phyloP scores from a whole-genome alignment of 208 protist genomes.

The Leishmania lainsoni region DNA sequence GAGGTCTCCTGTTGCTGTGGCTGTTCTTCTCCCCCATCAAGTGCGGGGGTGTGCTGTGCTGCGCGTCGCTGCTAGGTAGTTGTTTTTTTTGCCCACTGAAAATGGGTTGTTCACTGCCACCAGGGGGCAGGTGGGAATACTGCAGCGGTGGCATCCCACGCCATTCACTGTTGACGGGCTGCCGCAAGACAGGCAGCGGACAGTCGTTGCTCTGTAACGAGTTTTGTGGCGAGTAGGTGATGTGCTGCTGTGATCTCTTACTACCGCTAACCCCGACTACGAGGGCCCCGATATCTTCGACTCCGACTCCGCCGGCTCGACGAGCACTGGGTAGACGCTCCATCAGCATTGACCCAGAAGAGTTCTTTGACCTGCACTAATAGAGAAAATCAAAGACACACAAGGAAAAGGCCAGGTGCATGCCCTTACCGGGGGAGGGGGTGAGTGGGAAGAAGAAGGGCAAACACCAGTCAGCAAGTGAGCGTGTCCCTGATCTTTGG shows the following conservation, averaged over 20 bases:
- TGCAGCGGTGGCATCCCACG: neutral
- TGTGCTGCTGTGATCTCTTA: neutral
- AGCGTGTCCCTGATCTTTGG: too few relatives aligned
- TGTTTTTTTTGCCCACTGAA: too few relatives aligned
- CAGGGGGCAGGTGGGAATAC: neutral
- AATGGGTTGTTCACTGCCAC: neutral
- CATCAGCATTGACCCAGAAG: constrained; percentile 10
- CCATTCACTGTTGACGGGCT: neutral
- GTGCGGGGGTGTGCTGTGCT: neutral
- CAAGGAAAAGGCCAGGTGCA: neutral
- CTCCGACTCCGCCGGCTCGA: neutral
- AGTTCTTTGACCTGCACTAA: constrained; percentile 7
- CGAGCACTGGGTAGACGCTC: neutral
- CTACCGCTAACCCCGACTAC: neutral
- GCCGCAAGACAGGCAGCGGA: neutral
- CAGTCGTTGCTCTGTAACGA: too few relatives aligned
- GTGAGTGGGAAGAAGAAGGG: neutral
- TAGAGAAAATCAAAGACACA: neutral
- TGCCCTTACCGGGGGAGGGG: neutral
- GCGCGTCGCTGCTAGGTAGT: neutral
- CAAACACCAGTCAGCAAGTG: too few relatives aligned
- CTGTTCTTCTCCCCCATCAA: neutral
- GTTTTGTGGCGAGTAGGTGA: neutral
- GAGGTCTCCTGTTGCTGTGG: too few relatives aligned
- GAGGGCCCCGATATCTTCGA: neutral